These are phyloP conservation scores for Neonectria faginata DNA, from an alignment of 2,329 filamentous ascomycete species.

Conservation along the genomic window DNA sequence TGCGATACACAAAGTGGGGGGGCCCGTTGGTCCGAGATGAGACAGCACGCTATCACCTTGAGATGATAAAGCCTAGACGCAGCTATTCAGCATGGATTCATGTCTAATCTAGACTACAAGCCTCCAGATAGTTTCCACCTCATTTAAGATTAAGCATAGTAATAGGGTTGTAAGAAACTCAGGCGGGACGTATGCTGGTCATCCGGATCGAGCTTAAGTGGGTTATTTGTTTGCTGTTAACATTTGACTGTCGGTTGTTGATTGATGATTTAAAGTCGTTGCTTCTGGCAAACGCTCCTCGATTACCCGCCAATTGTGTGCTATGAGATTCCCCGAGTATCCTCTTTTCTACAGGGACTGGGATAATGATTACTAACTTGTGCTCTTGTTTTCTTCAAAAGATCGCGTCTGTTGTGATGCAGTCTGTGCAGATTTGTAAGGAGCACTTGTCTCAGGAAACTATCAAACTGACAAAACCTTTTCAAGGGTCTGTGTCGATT, in stretches of 20 bases:
- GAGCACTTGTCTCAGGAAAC: too few relatives aligned
- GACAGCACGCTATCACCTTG: background rate
- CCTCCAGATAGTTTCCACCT: background rate
- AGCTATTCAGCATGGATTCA: background rate
- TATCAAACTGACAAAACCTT: too few relatives aligned
- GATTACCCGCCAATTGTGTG: background rate
- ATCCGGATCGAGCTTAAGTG: background rate
- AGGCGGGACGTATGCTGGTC: background rate
- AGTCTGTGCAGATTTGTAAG: background rate
- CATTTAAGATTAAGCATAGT: too few relatives aligned
- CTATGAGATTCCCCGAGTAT: background rate
- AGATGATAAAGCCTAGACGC: background rate
- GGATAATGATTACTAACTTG: background rate
- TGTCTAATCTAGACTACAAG: background rate
- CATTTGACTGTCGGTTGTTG: background rate
- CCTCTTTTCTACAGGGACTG: background rate
- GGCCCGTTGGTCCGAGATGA: background rate
- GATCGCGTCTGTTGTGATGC: background rate
- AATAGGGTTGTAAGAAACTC: background rate
- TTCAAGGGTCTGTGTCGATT: too few relatives aligned
- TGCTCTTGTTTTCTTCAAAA: background rate
- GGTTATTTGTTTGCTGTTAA: background rate
- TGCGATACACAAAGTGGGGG: background rate
- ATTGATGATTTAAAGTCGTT: background rate
- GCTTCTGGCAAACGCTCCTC: background rate